phyloP scores from a whole-genome alignment of 2,329 filamentous ascomycete species.

The Parascedosporium putredinis region DNA sequence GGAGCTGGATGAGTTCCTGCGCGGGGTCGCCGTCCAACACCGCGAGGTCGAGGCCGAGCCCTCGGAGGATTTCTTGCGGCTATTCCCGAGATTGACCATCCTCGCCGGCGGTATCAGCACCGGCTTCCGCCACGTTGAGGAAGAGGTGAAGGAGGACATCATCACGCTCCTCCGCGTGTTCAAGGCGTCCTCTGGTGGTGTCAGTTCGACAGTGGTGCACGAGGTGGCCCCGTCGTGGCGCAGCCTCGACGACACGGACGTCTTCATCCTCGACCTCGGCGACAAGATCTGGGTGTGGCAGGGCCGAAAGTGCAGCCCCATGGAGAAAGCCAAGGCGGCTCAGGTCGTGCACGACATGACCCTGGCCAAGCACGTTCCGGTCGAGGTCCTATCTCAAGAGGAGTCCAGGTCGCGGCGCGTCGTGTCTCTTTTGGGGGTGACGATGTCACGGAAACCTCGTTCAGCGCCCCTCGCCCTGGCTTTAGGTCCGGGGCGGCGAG shows the following conservation, averaged over 20 bases:
- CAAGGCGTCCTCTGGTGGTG: slow-evolving; percentile 40
- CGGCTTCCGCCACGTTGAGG: slow-evolving; percentile 54
- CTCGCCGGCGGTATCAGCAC: slow-evolving; percentile 49
- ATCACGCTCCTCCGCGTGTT: slow-evolving; percentile 51
- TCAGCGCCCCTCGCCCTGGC: slow-evolving; percentile 1
- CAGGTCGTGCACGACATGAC: slow-evolving; percentile 58
- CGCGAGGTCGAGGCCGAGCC: slow-evolving; percentile 51
- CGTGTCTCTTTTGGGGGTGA: slow-evolving; percentile 42
- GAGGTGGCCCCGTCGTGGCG: slow-evolving; percentile 52
- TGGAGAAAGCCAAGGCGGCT: slow-evolving; percentile 60
- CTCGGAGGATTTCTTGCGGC: slow-evolving; percentile 46
- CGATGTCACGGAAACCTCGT: slow-evolving; percentile 18
- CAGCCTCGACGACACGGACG: slow-evolving; percentile 55
- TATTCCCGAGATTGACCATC: slow-evolving; percentile 53
- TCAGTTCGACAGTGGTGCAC: slow-evolving; percentile 33
- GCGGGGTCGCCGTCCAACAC: slow-evolving; percentile 52
- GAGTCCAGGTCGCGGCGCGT: slow-evolving; percentile 46
- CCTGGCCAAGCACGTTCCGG: slow-evolving; percentile 51
- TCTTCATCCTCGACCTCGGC: slow-evolving; percentile 53
- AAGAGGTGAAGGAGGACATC: slow-evolving; percentile 27
- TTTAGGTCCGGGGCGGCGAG: neutral
- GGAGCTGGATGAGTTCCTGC: slow-evolving; percentile 57
- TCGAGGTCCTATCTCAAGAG: slow-evolving; percentile 53
- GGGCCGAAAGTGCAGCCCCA: slow-evolving; percentile 51
- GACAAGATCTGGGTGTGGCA: slow-evolving; percentile 63